Evolutionary conservation across 345 rosid genomes (phyloP), one percentile per base, ranked within the genome.

Genomic region (Eutrema yunnanense): DNA sequence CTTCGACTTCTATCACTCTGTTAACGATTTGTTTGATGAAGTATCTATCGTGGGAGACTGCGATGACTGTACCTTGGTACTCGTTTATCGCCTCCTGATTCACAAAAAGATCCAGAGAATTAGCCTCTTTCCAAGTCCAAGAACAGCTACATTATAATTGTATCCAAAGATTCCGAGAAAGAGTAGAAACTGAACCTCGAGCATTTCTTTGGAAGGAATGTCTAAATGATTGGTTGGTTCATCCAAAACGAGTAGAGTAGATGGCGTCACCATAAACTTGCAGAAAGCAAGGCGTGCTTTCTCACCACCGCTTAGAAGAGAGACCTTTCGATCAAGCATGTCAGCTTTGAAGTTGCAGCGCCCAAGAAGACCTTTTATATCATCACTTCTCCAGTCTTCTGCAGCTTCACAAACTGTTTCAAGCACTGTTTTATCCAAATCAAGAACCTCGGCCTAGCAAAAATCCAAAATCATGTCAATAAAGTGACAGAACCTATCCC

Each of bases 241-340:
- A 36, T 94, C 97, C 81, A 94, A 62, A 71, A 94, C 86, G 3
- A 94, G 87, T 49, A 94, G 67, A 33, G 95, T 89, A 1, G 97
- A 91, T 3, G 97, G 98, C 54, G 82, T 89, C 34, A 94, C 97
- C 98, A 94, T 94, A 81, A 94, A 94, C 68, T 88, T 91, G 79
- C 97, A 94, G 75, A 94, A 94, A 44, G 98, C 97, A 67, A 94
- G 90, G 22, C 98, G 95, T 26, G 97, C 98, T 92, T 94, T 94
- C 88, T 94, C 98, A 49, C 98, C 98, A 60, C 98, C 98, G 69
- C 98, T 93, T 75, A 93, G 79, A 78, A 87, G 82, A 47, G 87
- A 84, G 81, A 90, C 98, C 74, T 91, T 94, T 69, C 96, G 79
- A 64, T 94, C 95, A 60, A 94, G 96, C 96, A 91, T 94, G 72